These are phyloP conservation scores for Populus euphratica DNA, from an alignment of 345 rosid species.

Conservation along the genomic window DNA sequence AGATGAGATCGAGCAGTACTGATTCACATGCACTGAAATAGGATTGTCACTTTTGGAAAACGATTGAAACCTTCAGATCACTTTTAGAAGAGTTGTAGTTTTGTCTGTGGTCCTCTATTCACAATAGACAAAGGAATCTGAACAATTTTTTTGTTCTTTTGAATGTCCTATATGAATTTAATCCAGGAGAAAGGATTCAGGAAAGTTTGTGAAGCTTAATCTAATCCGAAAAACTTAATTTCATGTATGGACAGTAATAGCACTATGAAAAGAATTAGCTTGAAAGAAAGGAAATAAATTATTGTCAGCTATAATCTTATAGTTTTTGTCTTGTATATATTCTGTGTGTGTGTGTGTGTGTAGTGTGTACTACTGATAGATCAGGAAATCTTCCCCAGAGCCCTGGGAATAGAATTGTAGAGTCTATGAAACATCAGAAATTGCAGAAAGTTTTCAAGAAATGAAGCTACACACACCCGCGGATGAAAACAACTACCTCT, in stretches of 20 bases:
- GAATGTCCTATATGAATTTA: background rate
- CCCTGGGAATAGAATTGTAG: constrained; percentile 34
- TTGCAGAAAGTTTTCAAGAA: too few relatives aligned
- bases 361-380: constrained; percentile 13
- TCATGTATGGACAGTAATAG: too few relatives aligned
- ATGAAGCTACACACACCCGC: too few relatives aligned
- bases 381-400: constrained; percentile 48
- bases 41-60: background rate
- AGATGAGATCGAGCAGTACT: background rate
- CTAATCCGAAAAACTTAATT: background rate
- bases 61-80: background rate
- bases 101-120: background rate
- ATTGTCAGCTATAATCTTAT: too few relatives aligned
- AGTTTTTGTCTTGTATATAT: too few relatives aligned
- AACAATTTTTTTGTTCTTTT: background rate
- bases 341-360: too few relatives aligned
- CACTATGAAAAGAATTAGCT: too few relatives aligned
- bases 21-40: constrained; percentile 6
- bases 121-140: background rate
- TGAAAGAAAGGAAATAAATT: too few relatives aligned
- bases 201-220: background rate
- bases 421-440: background rate
- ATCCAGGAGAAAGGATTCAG: background rate
- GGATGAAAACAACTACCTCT: too few relatives aligned
- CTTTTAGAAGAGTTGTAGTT: background rate